A percentile compares a stretch with the other conserved stretches of the same genome.
Conservation (phyloP, 225 moss, liverwort and hornwort species). For the Thuidium tamariscinum region DNA sequence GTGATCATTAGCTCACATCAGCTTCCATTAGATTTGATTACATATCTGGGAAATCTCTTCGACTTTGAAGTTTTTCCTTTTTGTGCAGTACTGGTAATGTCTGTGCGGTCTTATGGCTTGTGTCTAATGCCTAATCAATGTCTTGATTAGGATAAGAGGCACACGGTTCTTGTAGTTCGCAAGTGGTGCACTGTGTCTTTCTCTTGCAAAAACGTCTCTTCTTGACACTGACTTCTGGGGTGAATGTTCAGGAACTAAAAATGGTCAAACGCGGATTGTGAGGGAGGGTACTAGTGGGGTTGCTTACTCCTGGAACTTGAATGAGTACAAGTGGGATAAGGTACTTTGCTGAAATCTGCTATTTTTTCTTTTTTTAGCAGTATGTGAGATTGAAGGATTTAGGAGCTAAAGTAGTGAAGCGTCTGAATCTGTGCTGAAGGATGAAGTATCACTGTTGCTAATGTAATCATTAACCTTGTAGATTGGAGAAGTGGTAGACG, state of each 20-base stretch:
- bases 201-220: not conserved
- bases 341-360: conserved; percentile 13
- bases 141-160: not conserved
- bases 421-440: not conserved
- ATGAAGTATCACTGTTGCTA: not conserved
- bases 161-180: not conserved
- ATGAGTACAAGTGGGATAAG: conserved; percentile 91
- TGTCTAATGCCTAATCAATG: not conserved
- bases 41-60: not conserved
- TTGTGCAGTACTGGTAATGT: not conserved
- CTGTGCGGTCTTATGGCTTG: not conserved
- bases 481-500: conserved; percentile 99
- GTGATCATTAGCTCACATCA: not conserved
- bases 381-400: not conserved
- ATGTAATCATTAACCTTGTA: conserved; percentile 7
- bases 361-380: not conserved
- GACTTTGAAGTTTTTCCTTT: not conserved
- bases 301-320: conserved; percentile 88
- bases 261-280: conserved; percentile 92
- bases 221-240: not conserved
- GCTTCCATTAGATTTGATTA: not conserved
- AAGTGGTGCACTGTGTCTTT: not conserved
- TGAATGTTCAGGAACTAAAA: conserved; percentile 57
- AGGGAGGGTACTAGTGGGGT: conserved; percentile 89
- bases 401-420: not conserved